These are phyloP conservation scores for Mrakiaceae sp. DNA, from an alignment of 1,284 basidiomycete genomes.

Conservation along the genomic window DNA sequence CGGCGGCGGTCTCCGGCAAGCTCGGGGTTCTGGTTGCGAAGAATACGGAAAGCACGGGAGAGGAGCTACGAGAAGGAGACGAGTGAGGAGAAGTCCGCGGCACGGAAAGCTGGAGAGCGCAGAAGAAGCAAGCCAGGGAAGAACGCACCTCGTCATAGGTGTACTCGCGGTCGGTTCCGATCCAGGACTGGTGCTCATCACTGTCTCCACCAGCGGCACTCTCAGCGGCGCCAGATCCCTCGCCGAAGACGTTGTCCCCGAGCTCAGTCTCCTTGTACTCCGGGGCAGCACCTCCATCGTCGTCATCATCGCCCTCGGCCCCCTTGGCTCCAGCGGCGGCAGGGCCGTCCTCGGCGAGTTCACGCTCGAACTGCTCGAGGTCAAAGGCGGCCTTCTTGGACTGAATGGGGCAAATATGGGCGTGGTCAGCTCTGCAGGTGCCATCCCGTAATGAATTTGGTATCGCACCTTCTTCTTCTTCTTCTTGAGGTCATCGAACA, in stretches of 20 bases:
- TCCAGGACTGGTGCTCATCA: slow-evolving; percentile 62
- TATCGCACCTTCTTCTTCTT: slow-evolving; percentile 42
- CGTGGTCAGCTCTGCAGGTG: slow-evolving; percentile 44
- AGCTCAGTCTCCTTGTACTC: slow-evolving; percentile 60
- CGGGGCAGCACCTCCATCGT: slow-evolving; percentile 48
- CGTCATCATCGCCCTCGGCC: slow-evolving; percentile 49
- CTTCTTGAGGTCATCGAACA: slow-evolving; percentile 71
- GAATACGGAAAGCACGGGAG: slow-evolving; percentile 77
- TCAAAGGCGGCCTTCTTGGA: slow-evolving; percentile 39
- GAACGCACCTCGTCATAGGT: slow-evolving; percentile 71
- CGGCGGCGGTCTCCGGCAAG: slow-evolving; percentile 80
- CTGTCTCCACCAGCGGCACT: slow-evolving; percentile 48
- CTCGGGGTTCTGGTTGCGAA: slow-evolving; percentile 90
- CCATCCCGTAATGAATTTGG: slow-evolving; percentile 59
- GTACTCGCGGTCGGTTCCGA: slow-evolving; percentile 86
- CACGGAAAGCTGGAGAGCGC: not conserved
- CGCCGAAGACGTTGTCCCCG: slow-evolving; percentile 66
- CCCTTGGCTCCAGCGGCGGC: slow-evolving; percentile 30
- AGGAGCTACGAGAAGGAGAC: slow-evolving; percentile 52
- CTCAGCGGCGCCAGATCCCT: slow-evolving; percentile 38
- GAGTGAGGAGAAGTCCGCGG: not conserved
- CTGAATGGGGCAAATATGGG: slow-evolving; percentile 37
- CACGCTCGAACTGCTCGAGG: slow-evolving; percentile 75
- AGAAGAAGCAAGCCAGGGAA: no score
- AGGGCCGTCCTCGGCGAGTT: slow-evolving; percentile 46